Evolutionary conservation across 345 rosid species (phyloP), one percentile per base, ranked within the genome.

Genomic region (Corymbia maculata): DNA sequence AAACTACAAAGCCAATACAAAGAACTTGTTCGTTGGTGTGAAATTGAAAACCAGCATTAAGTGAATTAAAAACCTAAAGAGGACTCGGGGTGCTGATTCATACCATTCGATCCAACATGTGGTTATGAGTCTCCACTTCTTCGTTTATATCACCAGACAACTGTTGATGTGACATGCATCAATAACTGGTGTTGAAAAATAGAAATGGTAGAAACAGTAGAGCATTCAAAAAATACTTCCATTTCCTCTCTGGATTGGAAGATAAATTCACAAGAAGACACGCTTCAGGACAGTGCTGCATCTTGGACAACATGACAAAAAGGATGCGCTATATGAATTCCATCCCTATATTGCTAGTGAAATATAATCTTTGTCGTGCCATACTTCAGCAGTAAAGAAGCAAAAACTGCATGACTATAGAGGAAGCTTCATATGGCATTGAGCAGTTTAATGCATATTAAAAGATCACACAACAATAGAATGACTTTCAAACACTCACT

Each of bases 31-130:
- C 24, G 8, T 19, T 75, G 49, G 84, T 3, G 49, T 19, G 84
- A 75, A 5, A 42, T 42, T 75, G 70, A n/a, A 45, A 88, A 87
- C 91, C 51, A 88, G 89, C 80, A 92, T 82, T 87, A 86, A 59
- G 82, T 47, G 51, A 51, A 15, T 68, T 3, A 85, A 32, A 59
- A 28, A 28, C 86, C 30, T 87, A 7, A 55, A 61, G 85, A 68
- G 61, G 15, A 45, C 12, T 85, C 13, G 51, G 79, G 70, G 24
- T 49, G 89, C 70, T 52, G 85, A n/a, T 32, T 30, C 88, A 70
- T 94, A 95, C 99, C 99, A 96, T 95, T 91, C 96, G 91, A 90
- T 96, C 99, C 89, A 97, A 94, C 96, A 93, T 91, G 86, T 91
- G 96, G 91, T 96, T 97, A 91, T 97, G 99, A 64, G 90, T 86